phyloP scores from a whole-genome alignment of 2,329 filamentous ascomycete genomes.

The Neofusicoccum ribis region DNA sequence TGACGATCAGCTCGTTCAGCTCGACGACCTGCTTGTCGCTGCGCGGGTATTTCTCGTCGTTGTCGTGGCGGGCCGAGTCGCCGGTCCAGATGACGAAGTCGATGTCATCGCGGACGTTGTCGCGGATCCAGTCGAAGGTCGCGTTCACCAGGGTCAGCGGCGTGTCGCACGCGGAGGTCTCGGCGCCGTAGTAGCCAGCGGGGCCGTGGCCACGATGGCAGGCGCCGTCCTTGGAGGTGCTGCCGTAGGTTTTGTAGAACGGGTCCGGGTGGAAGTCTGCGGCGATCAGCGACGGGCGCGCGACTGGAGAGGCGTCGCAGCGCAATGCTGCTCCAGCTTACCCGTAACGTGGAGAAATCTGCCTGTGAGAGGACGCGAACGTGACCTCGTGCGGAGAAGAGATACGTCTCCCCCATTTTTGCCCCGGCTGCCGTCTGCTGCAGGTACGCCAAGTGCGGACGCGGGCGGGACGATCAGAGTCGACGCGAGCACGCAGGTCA shows the following conservation, averaged over 20 bases:
- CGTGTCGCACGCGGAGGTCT: constrained; percentile 85
- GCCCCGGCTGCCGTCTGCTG: background rate
- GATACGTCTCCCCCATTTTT: constrained; percentile 3
- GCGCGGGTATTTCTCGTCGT: constrained; percentile 77
- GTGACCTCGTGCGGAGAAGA: background rate
- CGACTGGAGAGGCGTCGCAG: background rate
- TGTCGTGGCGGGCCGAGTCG: constrained; percentile 86
- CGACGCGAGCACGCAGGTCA: constrained; percentile 31
- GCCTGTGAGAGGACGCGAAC: constrained; percentile 45
- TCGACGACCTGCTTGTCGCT: constrained; percentile 72
- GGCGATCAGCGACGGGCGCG: constrained; percentile 12
- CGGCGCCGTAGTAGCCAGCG: constrained; percentile 80
- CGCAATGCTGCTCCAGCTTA: constrained; percentile 37
- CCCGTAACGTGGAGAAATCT: constrained; percentile 88
- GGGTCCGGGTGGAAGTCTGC: constrained; percentile 89
- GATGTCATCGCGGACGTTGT: constrained; percentile 73
- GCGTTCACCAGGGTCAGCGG: constrained; percentile 79
- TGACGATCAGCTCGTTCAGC: constrained; percentile 73
- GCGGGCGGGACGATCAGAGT: constrained; percentile 21
- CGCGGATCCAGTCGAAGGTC: constrained; percentile 84
- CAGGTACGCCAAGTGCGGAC: constrained; percentile 6
- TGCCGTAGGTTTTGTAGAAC: constrained; percentile 78
- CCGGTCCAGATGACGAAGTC: constrained; percentile 95
- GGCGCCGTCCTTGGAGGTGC: constrained; percentile 65
- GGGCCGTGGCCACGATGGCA: constrained; percentile 79